Evolutionary conservation across 257 asterid species (phyloP).

Genomic region (Solanum etuberosum): DNA sequence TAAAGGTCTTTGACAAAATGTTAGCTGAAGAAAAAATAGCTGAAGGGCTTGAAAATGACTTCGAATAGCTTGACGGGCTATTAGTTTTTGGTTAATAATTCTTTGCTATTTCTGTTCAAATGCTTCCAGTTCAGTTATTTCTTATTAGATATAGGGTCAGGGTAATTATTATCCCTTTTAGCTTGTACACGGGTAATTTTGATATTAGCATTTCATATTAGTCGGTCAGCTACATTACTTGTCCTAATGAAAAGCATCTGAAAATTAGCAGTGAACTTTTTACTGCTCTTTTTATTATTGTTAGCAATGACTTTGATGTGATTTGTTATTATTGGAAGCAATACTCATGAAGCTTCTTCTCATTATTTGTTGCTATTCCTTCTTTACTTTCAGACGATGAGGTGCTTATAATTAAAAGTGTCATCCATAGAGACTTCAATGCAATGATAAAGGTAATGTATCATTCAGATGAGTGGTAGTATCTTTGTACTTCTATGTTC

Average conservation of each 20-base stretch:
- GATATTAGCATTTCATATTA: not conserved
- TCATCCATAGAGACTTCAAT: slow-evolving; percentile 84
- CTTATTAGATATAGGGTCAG: not conserved
- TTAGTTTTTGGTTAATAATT: not conserved
- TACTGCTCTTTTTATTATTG: not conserved
- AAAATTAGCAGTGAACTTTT: not conserved
- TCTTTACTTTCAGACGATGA: slow-evolving; percentile 57
- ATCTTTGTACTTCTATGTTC: not conserved
- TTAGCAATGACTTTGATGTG: not conserved
- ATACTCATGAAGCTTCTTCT: not conserved
- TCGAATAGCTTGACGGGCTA: not conserved
- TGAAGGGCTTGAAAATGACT: too few species aligned
- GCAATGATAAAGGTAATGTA: slow-evolving; percentile 69
- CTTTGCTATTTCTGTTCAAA: not conserved
- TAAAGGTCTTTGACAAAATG: not conserved
- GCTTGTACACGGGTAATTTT: not conserved
- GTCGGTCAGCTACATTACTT: not conserved
- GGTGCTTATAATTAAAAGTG: slow-evolving; percentile 86
- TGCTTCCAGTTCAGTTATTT: not conserved
- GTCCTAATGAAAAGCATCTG: not conserved
- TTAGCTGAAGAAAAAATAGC: too few species aligned
- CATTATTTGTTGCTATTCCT: not conserved
- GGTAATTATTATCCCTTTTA: not conserved
- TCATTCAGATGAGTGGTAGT: not conserved
- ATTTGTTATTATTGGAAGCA: not conserved